Evolutionary conservation across 768 basidiomycete genomes (phyloP).

Genomic region (Porphyrellus cyaneotinctus): DNA sequence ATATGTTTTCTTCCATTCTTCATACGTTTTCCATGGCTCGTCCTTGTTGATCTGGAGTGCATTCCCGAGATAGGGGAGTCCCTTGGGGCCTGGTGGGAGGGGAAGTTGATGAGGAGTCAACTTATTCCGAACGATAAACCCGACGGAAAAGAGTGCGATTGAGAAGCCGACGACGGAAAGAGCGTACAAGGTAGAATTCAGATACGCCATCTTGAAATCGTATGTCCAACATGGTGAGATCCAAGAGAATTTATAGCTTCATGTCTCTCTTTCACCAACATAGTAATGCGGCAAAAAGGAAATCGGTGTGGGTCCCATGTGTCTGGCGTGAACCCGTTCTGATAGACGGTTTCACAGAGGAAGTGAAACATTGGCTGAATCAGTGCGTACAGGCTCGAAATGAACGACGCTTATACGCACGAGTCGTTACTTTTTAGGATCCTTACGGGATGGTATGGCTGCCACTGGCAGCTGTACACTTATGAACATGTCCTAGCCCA

Average conservation of each 20-base stretch:
- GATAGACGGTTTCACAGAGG: conserved; percentile 3
- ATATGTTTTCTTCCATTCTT: conserved; percentile 29
- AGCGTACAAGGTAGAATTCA: not conserved
- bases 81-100: conserved; percentile 30
- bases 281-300: not conserved
- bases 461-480: too few species aligned
- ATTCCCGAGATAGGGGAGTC: conserved; percentile 26
- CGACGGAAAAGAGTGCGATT: conserved; percentile 1
- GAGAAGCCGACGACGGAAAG: not conserved
- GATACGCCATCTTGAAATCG: conserved; percentile 4
- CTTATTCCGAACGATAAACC: conserved; percentile 2
- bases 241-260: conserved; percentile 6
- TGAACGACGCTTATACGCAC: not conserved
- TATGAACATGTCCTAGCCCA: too few species aligned
- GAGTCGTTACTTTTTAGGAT: not conserved
- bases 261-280: too few species aligned
- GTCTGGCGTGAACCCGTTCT: not conserved
- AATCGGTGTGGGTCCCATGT: not conserved
- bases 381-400: not conserved
- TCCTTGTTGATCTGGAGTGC: conserved; percentile 21
- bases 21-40: conserved; percentile 31
- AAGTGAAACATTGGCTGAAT: conserved; percentile 4
- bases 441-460: not conserved
- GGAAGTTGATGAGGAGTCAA: conserved; percentile 15
- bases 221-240: not conserved